Base-by-base conservation (phyloP, 495 filamentous ascomycete genomes). In the Cercophora sp. region DNA sequence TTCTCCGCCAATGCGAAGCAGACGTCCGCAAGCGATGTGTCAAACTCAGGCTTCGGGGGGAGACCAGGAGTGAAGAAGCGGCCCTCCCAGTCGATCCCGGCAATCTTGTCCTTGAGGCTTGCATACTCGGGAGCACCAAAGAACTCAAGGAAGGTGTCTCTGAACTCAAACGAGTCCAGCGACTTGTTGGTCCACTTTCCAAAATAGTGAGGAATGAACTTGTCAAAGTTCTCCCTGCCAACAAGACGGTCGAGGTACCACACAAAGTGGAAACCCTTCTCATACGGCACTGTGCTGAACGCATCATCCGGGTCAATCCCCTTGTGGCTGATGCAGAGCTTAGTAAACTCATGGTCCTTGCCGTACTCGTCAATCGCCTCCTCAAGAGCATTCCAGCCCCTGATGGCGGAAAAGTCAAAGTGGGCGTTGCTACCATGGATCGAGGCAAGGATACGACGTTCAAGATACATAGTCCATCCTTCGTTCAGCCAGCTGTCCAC, bases 171-270 rank as follows among this genome's bases (percentile, higher is more conserved):
- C 0, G 89, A 94, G 61, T 95, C 89, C 8, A 98, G 76, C 4
- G 89, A 95, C 60, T 87, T 89, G 51, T 79, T 74, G 29, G 84
- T 78, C 76, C 84, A 96, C 10, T 71, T 85, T n/a, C 75, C 83
- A 66, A 96, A 96, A 69, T 96, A 96, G 66, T 96, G 81, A 29
- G 91, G 91, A 57, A 98, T 96, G 70, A 96, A 98, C 55, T 81
- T 84, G 75, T 96, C 85, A 70, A 90, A 98, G 61, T 88, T 86
- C 34, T 84, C 75, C 58, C 87, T 85, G n/a, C 91, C 89, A 2
- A 98, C 74, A 8, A 93, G 75, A 24, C 82, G 84, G 56, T 98
- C 93, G 8, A 98, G 78, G 56, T 88, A 79, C 65, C 85, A 96
- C 46, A 98, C 66, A 43, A 77, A 75, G 54, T 77, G 71, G 57